Conservation (phyloP, 805 yeast genomes). For the Novakomyces olei region DNA sequence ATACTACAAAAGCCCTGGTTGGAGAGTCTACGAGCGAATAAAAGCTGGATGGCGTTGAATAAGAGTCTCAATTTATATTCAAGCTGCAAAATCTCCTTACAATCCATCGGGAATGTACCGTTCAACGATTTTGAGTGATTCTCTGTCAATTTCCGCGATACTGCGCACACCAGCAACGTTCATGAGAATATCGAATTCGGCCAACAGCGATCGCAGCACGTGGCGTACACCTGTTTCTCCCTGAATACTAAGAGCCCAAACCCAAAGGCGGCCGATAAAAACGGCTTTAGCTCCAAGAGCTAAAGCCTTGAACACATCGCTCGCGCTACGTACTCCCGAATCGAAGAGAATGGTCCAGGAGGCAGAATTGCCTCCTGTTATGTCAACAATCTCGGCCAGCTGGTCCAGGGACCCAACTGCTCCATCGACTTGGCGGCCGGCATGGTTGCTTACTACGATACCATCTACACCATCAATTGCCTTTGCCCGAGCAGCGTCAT, state of each 20-base stretch:
- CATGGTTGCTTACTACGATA: constrained; percentile 55
- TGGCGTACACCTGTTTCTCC: constrained; percentile 37
- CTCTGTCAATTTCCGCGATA: neutral
- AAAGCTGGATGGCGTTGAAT: too few relatives aligned
- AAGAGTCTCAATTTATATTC: too few relatives aligned
- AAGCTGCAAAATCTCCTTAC: too few relatives aligned
- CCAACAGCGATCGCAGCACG: constrained; percentile 8
- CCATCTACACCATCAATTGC: constrained; percentile 50
- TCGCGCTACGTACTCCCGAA: constrained; percentile 42
- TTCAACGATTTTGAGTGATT: neutral
- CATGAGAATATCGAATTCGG: constrained; percentile 9
- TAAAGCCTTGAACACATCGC: constrained; percentile 38
- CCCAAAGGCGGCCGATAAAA: constrained; percentile 39
- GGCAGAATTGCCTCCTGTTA: constrained; percentile 9
- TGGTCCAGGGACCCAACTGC: constrained; percentile 39
- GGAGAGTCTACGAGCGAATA: too few relatives aligned
- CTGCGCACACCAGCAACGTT: neutral
- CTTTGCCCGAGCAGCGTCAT: constrained; percentile 38
- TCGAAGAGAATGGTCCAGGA: constrained; percentile 32
- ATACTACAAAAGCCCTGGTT: too few relatives aligned
- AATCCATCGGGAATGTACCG: too few relatives aligned
- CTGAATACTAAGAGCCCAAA: constrained; percentile 38
- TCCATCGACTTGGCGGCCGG: constrained; percentile 43
- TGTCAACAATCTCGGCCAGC: constrained; percentile 24
- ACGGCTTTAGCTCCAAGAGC: constrained; percentile 40